Conservation (phyloP, 2,329 filamentous ascomycete species). For the Elsinoe necatrix region DNA sequence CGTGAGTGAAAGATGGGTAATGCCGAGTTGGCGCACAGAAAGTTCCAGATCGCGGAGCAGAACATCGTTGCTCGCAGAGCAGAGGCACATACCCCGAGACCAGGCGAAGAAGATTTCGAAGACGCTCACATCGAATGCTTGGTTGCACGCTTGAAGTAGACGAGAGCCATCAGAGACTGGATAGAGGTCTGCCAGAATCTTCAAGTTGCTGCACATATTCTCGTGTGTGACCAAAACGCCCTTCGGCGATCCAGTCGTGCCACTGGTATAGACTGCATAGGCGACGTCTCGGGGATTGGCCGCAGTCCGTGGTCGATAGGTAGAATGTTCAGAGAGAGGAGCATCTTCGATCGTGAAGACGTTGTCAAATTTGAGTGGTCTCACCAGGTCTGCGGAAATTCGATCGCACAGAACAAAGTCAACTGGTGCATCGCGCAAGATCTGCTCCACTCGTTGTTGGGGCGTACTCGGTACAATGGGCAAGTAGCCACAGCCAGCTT, state of each 20-base stretch:
- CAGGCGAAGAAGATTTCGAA: slow-evolving; percentile 88
- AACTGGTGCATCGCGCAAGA: slow-evolving; percentile 54
- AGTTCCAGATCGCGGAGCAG: slow-evolving; percentile 64
- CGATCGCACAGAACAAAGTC: slow-evolving; percentile 38
- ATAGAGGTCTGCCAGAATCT: slow-evolving; percentile 57
- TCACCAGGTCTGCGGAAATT: slow-evolving; percentile 17
- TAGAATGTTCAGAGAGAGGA: slow-evolving; percentile 28
- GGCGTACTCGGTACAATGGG: slow-evolving; percentile 69
- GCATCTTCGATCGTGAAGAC: slow-evolving; percentile 27
- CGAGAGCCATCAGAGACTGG: slow-evolving; percentile 47
- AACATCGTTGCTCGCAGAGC: slow-evolving; percentile 63
- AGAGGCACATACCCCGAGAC: slow-evolving; percentile 69
- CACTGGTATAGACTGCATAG: slow-evolving; percentile 77
- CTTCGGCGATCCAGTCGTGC: slow-evolving; percentile 72
- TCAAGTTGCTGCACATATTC: slow-evolving; percentile 70
- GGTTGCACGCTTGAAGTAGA: slow-evolving; percentile 75
- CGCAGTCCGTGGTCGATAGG: slow-evolving; percentile 32
- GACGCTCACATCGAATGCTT: slow-evolving; percentile 78
- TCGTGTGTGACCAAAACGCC: slow-evolving; percentile 68
- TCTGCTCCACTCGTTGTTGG: slow-evolving; percentile 48
- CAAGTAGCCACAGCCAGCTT: slow-evolving; percentile 70
- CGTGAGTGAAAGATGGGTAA: slow-evolving; percentile 79
- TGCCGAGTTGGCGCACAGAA: slow-evolving; percentile 52
- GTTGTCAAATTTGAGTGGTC: slow-evolving; percentile 10
- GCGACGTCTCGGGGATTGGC: slow-evolving; percentile 48